These are phyloP conservation scores for Colletotrichum sp. DNA, from an alignment of 2,329 filamentous ascomycete species.

Conservation along the genomic window DNA sequence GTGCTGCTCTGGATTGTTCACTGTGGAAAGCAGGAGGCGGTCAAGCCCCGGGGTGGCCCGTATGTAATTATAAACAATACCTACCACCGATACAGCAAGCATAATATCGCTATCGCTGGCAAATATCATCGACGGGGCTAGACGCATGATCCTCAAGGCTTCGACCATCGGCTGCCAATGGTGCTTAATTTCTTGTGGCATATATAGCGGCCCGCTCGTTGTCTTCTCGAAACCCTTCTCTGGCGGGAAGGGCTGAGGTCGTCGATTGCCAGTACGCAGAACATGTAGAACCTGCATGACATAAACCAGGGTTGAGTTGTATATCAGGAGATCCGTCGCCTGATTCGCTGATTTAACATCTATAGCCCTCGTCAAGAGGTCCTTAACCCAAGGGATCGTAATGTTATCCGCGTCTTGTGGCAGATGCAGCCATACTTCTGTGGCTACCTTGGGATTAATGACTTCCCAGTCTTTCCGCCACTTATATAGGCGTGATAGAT, in stretches of 20 bases:
- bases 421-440: not conserved
- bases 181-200: not conserved
- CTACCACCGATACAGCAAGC: not conserved
- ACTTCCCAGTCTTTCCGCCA: not conserved
- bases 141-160: not conserved
- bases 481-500: not conserved
- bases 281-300: not conserved
- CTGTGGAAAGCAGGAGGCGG: not conserved
- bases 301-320: not conserved
- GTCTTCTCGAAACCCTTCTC: not conserved
- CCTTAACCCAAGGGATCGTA: not conserved
- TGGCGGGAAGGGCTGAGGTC: not conserved
- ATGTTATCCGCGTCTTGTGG: not conserved
- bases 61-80: not conserved
- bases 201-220: not conserved
- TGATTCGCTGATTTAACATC: not conserved
- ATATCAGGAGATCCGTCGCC: not conserved
- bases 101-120: not conserved
- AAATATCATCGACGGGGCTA: not conserved
- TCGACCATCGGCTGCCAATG: conserved; percentile 6
- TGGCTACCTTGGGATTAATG: not conserved
- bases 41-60: not conserved
- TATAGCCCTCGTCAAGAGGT: not conserved
- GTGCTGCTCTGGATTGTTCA: not conserved
- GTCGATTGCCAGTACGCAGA: not conserved